These are phyloP conservation scores for Larix kaempferi DNA, from an alignment of 75 land plant species.

Conservation along the genomic window DNA sequence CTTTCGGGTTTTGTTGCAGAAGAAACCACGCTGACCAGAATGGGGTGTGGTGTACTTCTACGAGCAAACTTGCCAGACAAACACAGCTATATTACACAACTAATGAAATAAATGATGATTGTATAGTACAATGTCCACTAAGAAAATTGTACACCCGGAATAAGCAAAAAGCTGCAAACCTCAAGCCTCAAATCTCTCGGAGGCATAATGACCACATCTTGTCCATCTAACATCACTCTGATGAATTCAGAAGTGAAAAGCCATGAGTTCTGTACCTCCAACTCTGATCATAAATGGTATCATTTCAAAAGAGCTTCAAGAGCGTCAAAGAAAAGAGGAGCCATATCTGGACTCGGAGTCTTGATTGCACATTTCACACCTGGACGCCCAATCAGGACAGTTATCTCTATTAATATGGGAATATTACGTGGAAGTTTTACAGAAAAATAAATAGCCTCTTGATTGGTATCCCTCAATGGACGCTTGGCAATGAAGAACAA, in stretches of 20 bases:
- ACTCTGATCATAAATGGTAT: not conserved
- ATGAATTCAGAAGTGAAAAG: not conserved
- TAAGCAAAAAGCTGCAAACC: constrained; percentile 1
- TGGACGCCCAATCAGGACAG: constrained; percentile 53
- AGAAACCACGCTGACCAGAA: not conserved
- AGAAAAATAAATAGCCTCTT: constrained; percentile 90
- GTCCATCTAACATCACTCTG: not conserved
- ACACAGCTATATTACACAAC: not conserved
- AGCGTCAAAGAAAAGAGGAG: constrained; percentile 91
- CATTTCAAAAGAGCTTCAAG: constrained; percentile 68
- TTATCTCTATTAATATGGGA: constrained; percentile 87
- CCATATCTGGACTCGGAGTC: constrained; percentile 92
- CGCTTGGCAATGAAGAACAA: constrained; percentile 94
- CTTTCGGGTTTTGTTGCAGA: not conserved
- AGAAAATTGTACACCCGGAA: not conserved
- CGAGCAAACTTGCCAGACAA: not conserved
- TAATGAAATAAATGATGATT: constrained; percentile 5
- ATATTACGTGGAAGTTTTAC: constrained; percentile 68
- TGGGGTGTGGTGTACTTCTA: not conserved
- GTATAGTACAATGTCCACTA: constrained; percentile 1
- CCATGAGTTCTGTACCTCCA: not conserved
- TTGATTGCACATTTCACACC: constrained; percentile 97
- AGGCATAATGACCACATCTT: not conserved
- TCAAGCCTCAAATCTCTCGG: not conserved
- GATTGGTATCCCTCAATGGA: constrained; percentile 72